Base-by-base conservation (phyloP, 2,329 filamentous ascomycete genomes). In the Trichoderma sp. region DNA sequence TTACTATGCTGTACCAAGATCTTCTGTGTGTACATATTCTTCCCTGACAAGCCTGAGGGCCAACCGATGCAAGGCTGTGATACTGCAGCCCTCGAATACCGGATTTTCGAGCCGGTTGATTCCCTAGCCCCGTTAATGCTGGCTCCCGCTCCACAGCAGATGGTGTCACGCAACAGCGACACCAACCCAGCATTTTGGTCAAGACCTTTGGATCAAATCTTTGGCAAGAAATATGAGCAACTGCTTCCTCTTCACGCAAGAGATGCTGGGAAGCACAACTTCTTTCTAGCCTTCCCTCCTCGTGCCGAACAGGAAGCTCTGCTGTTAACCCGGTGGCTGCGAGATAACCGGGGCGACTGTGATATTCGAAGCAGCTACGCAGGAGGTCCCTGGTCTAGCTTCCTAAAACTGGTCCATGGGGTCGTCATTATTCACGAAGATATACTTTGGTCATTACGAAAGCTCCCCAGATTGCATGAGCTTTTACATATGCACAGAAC, bases 251-350 rank as follows among this genome's bases (percentile, higher is more conserved):
- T 29, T 63, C 29, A 54, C 56, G 69, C 32, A 63, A 69, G 22
- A 8, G 72, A 52, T 8, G 17, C 32, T 17, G 42, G 15, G 12
- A 64, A 70, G 29, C 71, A 75, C 4, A 72, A 70, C 27, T 83
- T 87, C 70, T 87, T 82, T 69, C 73, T 88, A 1, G 76, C 82
- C 2, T 87, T 87, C 59, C 84, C 86, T 0, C 71, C 73, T 0
- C 76, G 78, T 2, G 76, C 76, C 32, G 67, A 70, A 8, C 66
- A 76, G 12, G 78, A 80, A 42, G 76, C 77, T 19, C 70, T 75
- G 9, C 77, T 82, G 9, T n/a, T 86, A 2, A 77, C 73, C 32
- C 73, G 76, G 19, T 87, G 84, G 84, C 72, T 88, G 10, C 76
- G 76, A 6, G 71, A 71, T 5, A 78, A 76, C 39, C 78, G 83